Base-by-base conservation (phyloP, 2,329 filamentous ascomycete species). In the Trichocomaceae sp. region DNA sequence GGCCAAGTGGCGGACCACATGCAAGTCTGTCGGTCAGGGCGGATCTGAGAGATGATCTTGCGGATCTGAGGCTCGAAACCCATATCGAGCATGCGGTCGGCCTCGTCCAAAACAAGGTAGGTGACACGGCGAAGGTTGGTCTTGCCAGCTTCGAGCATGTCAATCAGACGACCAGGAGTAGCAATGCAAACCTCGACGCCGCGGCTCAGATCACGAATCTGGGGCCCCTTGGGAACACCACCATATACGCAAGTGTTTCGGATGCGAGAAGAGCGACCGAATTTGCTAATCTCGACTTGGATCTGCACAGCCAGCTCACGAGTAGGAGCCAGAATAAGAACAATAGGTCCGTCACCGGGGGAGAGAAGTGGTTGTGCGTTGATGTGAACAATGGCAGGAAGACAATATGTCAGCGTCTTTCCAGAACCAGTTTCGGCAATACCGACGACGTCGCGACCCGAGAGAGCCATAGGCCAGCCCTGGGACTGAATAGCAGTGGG, bases 1-100 rank as follows among this genome's bases (percentile, higher is more conserved):
- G 93, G 93, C 91, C 93, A 99, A 6, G 93, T 99, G 64, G 93
- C 93, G 58, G 93, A 99, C 90, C 92, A 99, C 90, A 99, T 96
- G 80, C 93, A 93, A 60, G 93, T 99, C 75, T 99, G 93, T 81
- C 93, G 87, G 72, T 99, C 93, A 52, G 93, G 93, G 64, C 93
- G 90, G 75, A 97, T 97, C 78, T 99, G 93, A 60, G 87, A 83
- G 64, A 99, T 91, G 63, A 99, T 97, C 80, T 97, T 97, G 79
- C 93, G 90, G 67, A 99, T 97, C 75, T 97, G 93, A 63, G 93
- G 93, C 78, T 99, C 93, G 77, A 99, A 97, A 84, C 93, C 93
- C 93, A 99, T 99, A 78, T 99, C 93, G 72, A 99, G 82, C 93
- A 99, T 99, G 69, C 93, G 92, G 77, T 99, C 93, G 72, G 93